Base-by-base conservation (phyloP, 169 alveolate species). In the Nephromyces sp. region DNA sequence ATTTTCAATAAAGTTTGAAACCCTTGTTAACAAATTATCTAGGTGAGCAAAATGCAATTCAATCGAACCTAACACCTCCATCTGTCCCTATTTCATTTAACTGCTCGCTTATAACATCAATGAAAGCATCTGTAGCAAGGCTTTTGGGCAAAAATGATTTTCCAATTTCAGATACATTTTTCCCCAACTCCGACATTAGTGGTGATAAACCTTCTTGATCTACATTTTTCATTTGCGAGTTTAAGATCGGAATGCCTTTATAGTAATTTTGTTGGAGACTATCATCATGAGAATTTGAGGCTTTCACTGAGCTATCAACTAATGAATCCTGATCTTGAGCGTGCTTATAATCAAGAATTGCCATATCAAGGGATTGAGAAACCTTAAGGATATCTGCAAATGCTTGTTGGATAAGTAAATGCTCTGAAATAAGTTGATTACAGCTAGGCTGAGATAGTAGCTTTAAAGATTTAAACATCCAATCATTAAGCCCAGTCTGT, bases 391-490 rank as follows among this genome's bases (percentile, higher is more conserved):
- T 71, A 2, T 78, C 79, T 15, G 65, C 52, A 69, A 83, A 75
- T 28, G 81, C 83, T 61, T 79, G 84, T 51, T 75, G 82, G 51
- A 89, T 76, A 32, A 88, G 84, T 52, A 83, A 65, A 73, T 88
- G 93, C 78, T 89, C 88, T 52, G 87, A 84, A 35, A 83, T 79
- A 52, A 89, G 80, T 66, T 86, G 86, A 65, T 77, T 72, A 68
- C 88, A 80, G 3, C 90, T 81, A 0, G 94, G 94, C 75, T 89
- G 93, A 3, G 84, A 53, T 70, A 89, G 75, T 65, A 89, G 81
- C 65, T 89, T 89, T 66, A 89, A 73, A 22, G 89, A 86, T 70
- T 89, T 89, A 79, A 87, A 87, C 3, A 83, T 62, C 88, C 93
- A 88, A 29, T 78, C 76, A 24, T 82, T 80, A 74, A 78, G 78